These are phyloP conservation scores for Trichoderma citrinoviride DNA, from an alignment of 2,329 filamentous ascomycete genomes.

Conservation along the genomic window DNA sequence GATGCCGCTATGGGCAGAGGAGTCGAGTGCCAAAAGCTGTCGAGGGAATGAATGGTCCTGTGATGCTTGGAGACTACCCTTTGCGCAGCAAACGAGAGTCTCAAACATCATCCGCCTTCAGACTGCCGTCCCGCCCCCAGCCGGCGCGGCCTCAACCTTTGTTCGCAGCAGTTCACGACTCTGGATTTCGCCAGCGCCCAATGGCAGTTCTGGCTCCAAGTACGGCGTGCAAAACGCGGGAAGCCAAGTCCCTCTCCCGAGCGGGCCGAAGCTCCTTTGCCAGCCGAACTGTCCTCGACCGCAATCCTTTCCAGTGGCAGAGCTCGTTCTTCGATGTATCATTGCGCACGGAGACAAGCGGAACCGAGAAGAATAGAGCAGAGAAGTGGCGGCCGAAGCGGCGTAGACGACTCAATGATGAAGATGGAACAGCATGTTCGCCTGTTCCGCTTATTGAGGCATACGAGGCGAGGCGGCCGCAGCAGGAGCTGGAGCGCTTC, in stretches of 20 bases:
- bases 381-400: constrained; percentile 14
- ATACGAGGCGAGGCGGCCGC: background rate
- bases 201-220: background rate
- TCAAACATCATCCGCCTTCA: background rate
- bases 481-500: constrained; percentile 12
- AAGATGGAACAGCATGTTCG: background rate
- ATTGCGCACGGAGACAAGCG: background rate
- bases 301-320: background rate
- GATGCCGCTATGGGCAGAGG: constrained; percentile 1
- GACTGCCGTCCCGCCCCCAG: constrained; percentile 26
- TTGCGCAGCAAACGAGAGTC: constrained; percentile 6
- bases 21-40: background rate
- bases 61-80: background rate
- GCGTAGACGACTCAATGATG: background rate
- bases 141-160: constrained; percentile 25
- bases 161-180: background rate
- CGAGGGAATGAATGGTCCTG: background rate
- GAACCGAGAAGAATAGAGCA: background rate
- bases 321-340: background rate
- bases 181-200: background rate
- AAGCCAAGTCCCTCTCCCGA: background rate
- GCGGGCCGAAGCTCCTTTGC: background rate
- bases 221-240: background rate
- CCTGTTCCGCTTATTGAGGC: background rate
- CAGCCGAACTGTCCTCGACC: background rate